phyloP scores from a whole-genome alignment of 768 basidiomycete species.

The Pleurotus salmoneostramineus region DNA sequence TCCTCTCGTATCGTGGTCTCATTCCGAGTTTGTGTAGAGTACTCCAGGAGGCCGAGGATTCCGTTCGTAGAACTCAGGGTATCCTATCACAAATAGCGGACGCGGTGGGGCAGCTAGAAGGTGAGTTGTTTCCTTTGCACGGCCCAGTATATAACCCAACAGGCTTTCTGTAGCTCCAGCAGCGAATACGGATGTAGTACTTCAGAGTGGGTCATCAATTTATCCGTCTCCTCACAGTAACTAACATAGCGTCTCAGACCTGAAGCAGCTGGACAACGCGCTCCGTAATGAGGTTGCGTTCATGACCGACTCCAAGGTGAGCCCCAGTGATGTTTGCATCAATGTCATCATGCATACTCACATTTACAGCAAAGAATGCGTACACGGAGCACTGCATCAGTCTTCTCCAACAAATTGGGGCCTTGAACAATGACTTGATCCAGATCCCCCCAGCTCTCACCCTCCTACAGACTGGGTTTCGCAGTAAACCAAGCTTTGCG shows the following conservation, averaged over 20 bases:
- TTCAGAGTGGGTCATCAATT: constrained; percentile 41
- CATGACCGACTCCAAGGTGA: constrained; percentile 54
- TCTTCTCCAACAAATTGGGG: constrained; percentile 70
- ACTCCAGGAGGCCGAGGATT: constrained; percentile 57
- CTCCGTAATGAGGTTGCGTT: constrained; percentile 60
- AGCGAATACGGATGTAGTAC: constrained; percentile 32
- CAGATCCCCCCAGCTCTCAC: constrained; percentile 64
- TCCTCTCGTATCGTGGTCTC: not conserved
- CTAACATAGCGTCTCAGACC: constrained; percentile 35
- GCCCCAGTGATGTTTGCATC: not conserved
- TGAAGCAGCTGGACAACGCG: constrained; percentile 56
- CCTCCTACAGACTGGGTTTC: constrained; percentile 66
- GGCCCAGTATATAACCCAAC: not conserved
- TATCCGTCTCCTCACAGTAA: not conserved
- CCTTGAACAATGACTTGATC: constrained; percentile 78
- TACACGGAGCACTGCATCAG: constrained; percentile 66
- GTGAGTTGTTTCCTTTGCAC: not conserved
- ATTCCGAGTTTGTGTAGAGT: constrained; percentile 30
- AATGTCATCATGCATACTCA: constrained; percentile 15
- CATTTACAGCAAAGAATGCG: constrained; percentile 48
- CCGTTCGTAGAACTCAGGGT: constrained; percentile 54
- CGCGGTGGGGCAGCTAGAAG: constrained; percentile 19
- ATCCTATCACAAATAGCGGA: constrained; percentile 52
- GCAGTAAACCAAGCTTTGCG: constrained; percentile 79
- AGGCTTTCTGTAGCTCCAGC: constrained; percentile 30